phyloP scores from a whole-genome alignment of 345 rosid species.

The Populus euphratica region DNA sequence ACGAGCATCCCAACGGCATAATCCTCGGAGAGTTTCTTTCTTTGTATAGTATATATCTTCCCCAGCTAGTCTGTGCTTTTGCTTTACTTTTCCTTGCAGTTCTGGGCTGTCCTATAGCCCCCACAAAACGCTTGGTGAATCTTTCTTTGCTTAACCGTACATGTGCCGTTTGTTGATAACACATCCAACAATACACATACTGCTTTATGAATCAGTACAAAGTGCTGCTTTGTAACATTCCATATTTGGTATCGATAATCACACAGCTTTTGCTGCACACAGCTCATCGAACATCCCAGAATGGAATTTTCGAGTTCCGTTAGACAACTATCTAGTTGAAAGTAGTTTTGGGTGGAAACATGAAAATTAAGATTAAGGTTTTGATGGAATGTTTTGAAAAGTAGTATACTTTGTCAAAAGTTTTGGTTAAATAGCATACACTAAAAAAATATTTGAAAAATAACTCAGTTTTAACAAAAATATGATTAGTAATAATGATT shows the following conservation, averaged over 20 bases:
- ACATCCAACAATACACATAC: too few relatives aligned
- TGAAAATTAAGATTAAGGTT: not conserved
- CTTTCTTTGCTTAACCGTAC: not conserved
- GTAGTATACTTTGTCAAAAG: too few relatives aligned
- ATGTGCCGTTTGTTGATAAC: not conserved
- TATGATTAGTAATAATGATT: too few relatives aligned
- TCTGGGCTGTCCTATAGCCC: not conserved
- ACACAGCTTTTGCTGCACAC: not conserved
- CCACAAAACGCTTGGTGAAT: not conserved
- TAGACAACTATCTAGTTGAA: not conserved
- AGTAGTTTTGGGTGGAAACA: not conserved
- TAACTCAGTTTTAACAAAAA: too few relatives aligned
- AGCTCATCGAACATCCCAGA: not conserved
- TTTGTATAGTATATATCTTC: not conserved
- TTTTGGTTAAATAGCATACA: fast-evolving
- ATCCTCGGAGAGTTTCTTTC: conserved; percentile 13
- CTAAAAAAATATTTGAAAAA: too few relatives aligned
- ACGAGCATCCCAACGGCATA: conserved; percentile 15
- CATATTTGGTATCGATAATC: not conserved
- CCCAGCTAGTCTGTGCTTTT: not conserved
- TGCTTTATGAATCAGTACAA: not conserved
- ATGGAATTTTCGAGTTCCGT: not conserved
- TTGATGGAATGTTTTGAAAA: not conserved
- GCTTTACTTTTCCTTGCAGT: not conserved
- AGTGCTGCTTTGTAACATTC: not conserved